These are phyloP conservation scores for Trichophyton schoenleinii DNA, from an alignment of 2,329 filamentous ascomycete species.

Conservation along the genomic window DNA sequence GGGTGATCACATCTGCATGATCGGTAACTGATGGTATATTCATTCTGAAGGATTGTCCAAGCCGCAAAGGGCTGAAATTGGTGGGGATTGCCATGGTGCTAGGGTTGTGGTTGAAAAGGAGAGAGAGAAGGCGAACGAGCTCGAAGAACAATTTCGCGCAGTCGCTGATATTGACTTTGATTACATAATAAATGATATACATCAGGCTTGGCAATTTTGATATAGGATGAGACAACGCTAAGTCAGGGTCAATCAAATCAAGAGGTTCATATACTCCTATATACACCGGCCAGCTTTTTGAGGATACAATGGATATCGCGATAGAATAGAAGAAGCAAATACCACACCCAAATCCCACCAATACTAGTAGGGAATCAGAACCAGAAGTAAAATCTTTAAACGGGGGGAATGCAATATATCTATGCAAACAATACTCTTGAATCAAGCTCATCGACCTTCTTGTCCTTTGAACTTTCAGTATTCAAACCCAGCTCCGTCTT, in stretches of 20 bases:
- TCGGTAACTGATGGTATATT: constrained; percentile 4
- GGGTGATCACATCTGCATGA: constrained; percentile 12
- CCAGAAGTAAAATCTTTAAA: neutral
- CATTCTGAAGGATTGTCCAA: neutral
- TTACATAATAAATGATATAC: neutral
- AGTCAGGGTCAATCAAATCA: neutral
- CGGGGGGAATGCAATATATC: constrained; percentile 11
- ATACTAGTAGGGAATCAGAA: neutral
- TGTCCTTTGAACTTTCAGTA: constrained; percentile 50
- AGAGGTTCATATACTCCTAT: neutral
- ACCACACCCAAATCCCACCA: neutral
- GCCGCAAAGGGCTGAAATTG: constrained; percentile 10
- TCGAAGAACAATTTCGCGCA: neutral
- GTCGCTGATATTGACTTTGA: neutral
- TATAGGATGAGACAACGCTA: neutral
- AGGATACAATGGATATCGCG: neutral
- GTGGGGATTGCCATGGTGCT: constrained; percentile 8
- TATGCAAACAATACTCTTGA: constrained; percentile 64
- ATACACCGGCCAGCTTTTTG: constrained; percentile 1
- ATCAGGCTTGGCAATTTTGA: neutral
- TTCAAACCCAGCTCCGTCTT: constrained; percentile 66
- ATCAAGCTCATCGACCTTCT: constrained; percentile 58
- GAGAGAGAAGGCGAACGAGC: neutral
- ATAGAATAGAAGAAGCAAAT: neutral
- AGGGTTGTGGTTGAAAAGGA: neutral